Evolutionary conservation across 805 yeast species (phyloP).

Genomic region (Cyberlindnera samutprakarnensis): DNA sequence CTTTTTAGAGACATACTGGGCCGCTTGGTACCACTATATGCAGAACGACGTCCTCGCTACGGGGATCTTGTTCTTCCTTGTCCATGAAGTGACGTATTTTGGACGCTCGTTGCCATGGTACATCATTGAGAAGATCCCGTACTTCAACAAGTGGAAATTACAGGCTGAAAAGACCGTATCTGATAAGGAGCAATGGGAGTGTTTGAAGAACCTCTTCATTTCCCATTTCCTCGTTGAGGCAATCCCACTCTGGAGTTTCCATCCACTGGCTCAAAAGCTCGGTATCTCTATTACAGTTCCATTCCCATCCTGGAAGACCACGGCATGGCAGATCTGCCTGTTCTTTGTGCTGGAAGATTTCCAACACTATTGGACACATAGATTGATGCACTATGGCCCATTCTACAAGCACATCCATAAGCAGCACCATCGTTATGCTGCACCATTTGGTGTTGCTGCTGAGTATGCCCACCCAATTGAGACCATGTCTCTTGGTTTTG

Average conservation of each 20-base stretch:
- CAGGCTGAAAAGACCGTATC: constrained; percentile 82
- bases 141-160: constrained; percentile 78
- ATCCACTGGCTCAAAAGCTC: constrained; percentile 76
- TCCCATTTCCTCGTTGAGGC: constrained; percentile 93
- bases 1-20: constrained; percentile 71
- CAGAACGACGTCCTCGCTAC: constrained; percentile 88
- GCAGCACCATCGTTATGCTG: constrained; percentile 96
- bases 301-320: constrained; percentile 61
- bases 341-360: constrained; percentile 86
- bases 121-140: constrained; percentile 78
- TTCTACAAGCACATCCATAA: constrained; percentile 92
- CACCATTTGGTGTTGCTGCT: constrained; percentile 95
- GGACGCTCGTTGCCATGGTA: constrained; percentile 92
- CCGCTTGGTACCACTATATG: constrained; percentile 78
- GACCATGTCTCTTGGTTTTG: constrained; percentile 84
- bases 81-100: constrained; percentile 87
- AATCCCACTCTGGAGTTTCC: constrained; percentile 95
- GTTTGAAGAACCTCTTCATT: constrained; percentile 74
- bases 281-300: constrained; percentile 80
- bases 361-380: constrained; percentile 97
- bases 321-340: constrained; percentile 58
- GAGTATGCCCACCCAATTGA: constrained; percentile 97
- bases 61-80: constrained; percentile 71
- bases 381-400: constrained; percentile 79
- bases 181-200: constrained; percentile 84